Conservation (phyloP, 495 filamentous ascomycete genomes). For the Podospora pseudoanserina region DNA sequence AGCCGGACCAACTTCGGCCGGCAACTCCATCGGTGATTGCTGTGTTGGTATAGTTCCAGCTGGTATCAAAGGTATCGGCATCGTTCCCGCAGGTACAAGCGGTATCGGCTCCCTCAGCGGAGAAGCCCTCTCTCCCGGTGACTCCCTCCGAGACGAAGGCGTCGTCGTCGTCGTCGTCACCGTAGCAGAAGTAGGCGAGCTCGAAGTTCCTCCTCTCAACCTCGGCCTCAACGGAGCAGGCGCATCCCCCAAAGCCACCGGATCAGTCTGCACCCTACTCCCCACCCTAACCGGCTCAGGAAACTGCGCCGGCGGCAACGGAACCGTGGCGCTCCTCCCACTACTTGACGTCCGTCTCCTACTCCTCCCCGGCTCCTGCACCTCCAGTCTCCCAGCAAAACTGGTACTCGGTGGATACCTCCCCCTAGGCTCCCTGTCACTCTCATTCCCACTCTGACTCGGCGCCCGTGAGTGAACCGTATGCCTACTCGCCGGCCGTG, state of each 20-base stretch:
- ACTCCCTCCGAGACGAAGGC: slow-evolving; percentile 7
- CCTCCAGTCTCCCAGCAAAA: slow-evolving; percentile 42
- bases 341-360: neutral
- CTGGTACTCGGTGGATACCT: slow-evolving; percentile 37
- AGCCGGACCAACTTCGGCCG: neutral
- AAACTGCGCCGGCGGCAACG: neutral
- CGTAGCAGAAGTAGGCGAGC: slow-evolving; percentile 27
- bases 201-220: slow-evolving; percentile 43
- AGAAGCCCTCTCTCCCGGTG: slow-evolving; percentile 6
- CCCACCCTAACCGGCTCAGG: slow-evolving; percentile 22
- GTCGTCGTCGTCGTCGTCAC: slow-evolving; percentile 18
- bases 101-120: neutral
- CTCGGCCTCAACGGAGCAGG: slow-evolving; percentile 35
- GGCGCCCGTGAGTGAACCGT: slow-evolving; percentile 42
- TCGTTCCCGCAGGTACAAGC: neutral
- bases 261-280: slow-evolving; percentile 58
- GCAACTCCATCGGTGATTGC: neutral
- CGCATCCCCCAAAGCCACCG: slow-evolving; percentile 33
- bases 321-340: slow-evolving; percentile 1
- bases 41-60: neutral
- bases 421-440: slow-evolving; percentile 40
- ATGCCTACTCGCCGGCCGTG: slow-evolving; percentile 38
- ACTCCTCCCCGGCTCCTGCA: slow-evolving; percentile 34
- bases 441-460: slow-evolving; percentile 24
- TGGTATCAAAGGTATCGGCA: neutral